Percentiles rank a stretch among this genome's conserved stretches.
Conservation (phyloP, 768 basidiomycete species). For the Naganishia friedmannii region DNA sequence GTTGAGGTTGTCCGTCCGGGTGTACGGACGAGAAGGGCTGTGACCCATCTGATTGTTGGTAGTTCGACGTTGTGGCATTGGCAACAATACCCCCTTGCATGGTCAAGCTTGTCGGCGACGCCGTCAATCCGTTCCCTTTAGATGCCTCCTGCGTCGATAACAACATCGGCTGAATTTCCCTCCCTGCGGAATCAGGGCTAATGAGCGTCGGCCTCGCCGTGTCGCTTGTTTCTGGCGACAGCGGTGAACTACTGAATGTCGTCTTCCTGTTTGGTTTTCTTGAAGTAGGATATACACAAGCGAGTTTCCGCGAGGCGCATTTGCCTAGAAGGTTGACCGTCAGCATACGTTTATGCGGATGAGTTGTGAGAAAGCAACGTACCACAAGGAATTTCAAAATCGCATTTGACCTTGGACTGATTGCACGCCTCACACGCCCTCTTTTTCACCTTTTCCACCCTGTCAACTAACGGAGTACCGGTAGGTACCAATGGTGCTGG, state of each 20-base stretch:
- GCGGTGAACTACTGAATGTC: not conserved
- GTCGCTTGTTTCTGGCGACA: not conserved
- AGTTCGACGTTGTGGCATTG: not conserved
- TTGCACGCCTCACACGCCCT: conserved; percentile 51
- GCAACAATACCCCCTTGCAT: not conserved
- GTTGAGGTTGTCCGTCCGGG: not conserved
- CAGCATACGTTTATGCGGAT: not conserved
- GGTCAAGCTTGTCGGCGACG: not conserved
- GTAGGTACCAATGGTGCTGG: conserved; percentile 29
- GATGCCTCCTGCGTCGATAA: not conserved
- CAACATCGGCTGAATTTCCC: not conserved
- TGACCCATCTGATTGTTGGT: not conserved
- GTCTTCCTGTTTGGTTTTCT: conserved; percentile 20
- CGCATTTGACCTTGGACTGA: conserved; percentile 49
- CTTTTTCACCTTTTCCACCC: conserved; percentile 39
- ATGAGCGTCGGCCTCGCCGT: not conserved
- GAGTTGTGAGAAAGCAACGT: not conserved
- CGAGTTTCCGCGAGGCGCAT: conserved; percentile 22
- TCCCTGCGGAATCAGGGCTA: not conserved
- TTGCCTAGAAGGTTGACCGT: conserved; percentile 8
- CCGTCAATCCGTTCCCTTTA: not conserved
- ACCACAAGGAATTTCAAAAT: conserved; percentile 47
- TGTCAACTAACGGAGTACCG: conserved; percentile 19
- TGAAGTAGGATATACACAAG: conserved; percentile 19
- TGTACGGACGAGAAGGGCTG: not conserved